phyloP scores from a whole-genome alignment of 2,329 filamentous ascomycete genomes.

The Arthrobotrys sphaeroides region DNA sequence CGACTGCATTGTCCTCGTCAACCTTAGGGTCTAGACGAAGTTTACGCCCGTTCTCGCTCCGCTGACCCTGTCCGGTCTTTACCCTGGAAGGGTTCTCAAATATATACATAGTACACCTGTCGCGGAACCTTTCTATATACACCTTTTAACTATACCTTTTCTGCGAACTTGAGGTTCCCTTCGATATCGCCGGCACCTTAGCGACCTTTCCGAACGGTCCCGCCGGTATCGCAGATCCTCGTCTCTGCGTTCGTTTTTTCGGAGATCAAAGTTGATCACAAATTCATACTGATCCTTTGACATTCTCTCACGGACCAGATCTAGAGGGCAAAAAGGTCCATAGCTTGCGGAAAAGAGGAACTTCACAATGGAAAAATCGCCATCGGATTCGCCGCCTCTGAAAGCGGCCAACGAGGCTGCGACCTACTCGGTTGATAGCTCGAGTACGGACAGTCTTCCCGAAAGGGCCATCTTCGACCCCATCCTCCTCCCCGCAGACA shows the following conservation, averaged over 20 bases:
- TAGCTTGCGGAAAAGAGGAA: background rate
- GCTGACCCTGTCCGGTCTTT: background rate
- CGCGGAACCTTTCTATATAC: conserved; percentile 1
- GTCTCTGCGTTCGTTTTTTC: background rate
- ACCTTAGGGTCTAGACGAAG: conserved; percentile 28
- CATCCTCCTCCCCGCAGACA: conserved; percentile 86
- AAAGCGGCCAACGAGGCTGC: conserved; percentile 30
- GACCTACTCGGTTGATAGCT: conserved; percentile 39
- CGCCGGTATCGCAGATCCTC: background rate
- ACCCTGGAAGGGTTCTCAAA: background rate
- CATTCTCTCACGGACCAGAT: background rate
- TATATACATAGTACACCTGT: no score
- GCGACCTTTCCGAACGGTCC: background rate
- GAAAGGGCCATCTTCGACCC: conserved; percentile 76
- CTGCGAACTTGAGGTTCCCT: background rate
- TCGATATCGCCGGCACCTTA: background rate
- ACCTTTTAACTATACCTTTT: background rate
- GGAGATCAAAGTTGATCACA: conserved; percentile 34
- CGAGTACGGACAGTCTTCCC: conserved; percentile 56
- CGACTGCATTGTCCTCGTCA: conserved; percentile 5
- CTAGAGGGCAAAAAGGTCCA: background rate
- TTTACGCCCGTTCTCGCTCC: background rate
- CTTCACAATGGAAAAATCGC: conserved; percentile 10
- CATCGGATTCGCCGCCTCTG: conserved; percentile 23
- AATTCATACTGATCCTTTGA: background rate